Percentiles rank a stretch among this genome's conserved stretches.
These are phyloP conservation scores for Ceratocystis diversiconidia DNA, from an alignment of 2,329 filamentous ascomycete genomes.

Conservation along the genomic window DNA sequence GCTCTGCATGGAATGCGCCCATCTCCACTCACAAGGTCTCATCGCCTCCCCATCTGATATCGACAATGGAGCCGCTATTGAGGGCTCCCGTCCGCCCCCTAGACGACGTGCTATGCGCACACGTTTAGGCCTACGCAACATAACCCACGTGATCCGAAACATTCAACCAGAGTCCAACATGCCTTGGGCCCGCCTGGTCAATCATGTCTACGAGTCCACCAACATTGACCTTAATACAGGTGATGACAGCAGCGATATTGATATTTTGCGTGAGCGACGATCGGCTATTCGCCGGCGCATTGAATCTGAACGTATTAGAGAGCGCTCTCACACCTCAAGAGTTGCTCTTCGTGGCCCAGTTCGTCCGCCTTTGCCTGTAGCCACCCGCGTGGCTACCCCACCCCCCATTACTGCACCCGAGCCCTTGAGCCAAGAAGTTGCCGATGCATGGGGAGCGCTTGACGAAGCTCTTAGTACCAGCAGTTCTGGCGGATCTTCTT, in stretches of 20 bases:
- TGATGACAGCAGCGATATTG: slow-evolving; percentile 34
- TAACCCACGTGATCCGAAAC: slow-evolving; percentile 25
- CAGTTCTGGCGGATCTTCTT: background rate
- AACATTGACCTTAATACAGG: slow-evolving; percentile 48
- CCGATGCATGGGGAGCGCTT: slow-evolving; percentile 77
- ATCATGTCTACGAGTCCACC: slow-evolving; percentile 49
- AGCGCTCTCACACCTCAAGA: background rate
- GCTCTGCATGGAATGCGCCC: slow-evolving; percentile 78
- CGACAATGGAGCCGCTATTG: background rate
- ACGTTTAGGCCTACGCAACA: slow-evolving; percentile 24
- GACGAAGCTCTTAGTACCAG: slow-evolving; percentile 61
- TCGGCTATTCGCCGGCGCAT: slow-evolving; percentile 38
- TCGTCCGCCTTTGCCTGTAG: background rate
- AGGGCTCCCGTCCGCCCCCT: slow-evolving; percentile 26
- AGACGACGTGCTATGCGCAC: slow-evolving; percentile 25
- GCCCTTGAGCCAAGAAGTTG: slow-evolving; percentile 46
- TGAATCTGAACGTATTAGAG: slow-evolving; percentile 35
- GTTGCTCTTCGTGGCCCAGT: background rate
- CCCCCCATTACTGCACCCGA: background rate
- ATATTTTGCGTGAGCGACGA: slow-evolving; percentile 35
- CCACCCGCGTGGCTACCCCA: background rate
- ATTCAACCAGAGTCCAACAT: slow-evolving; percentile 36
- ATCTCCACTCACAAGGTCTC: slow-evolving; percentile 29
- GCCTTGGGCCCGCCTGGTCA: slow-evolving; percentile 57
- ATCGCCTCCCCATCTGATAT: background rate